A percentile compares a stretch with the other conserved stretches of the same genome.
Conservation (phyloP, 140 eudicot genomes). For the Cichorium intybus region DNA sequence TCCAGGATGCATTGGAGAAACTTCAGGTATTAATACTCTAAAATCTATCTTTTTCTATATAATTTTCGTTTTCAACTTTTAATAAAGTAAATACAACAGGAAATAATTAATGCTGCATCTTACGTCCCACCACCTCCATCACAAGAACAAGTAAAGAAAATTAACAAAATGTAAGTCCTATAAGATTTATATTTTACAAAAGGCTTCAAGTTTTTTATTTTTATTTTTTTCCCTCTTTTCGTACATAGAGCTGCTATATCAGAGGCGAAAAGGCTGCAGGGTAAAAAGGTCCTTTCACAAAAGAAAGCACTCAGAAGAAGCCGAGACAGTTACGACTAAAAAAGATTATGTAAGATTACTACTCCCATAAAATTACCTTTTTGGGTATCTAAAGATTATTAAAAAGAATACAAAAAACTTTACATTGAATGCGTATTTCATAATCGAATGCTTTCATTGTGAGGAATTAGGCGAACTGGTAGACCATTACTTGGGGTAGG, state of each 20-base stretch:
- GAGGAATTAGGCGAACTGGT: conserved; percentile 23
- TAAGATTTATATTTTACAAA: neutral
- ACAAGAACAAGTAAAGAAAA: conserved; percentile 75
- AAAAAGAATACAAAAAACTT: neutral
- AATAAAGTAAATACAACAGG: conserved; percentile 42
- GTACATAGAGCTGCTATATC: conserved; percentile 47
- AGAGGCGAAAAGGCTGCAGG: conserved; percentile 54
- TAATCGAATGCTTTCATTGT: neutral
- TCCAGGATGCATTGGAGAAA: conserved; percentile 75
- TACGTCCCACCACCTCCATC: conserved; percentile 96
- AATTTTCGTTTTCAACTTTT: neutral
- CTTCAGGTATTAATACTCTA: conserved; percentile 61
- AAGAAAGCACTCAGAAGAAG: conserved; percentile 67
- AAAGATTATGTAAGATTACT: conserved; percentile 2
- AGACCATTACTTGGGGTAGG: conserved; percentile 18
- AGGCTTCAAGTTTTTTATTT: neutral
- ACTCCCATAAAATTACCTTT: neutral
- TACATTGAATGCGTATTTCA: neutral
- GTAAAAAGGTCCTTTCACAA: conserved; percentile 58
- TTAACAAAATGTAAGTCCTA: conserved; percentile 58
- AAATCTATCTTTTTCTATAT: neutral
- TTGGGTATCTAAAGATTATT: neutral
- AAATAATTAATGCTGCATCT: conserved; percentile 89
- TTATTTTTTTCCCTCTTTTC: neutral
- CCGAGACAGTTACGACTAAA: conserved; percentile 53